These are phyloP conservation scores for Phialocephala subalpina DNA, from an alignment of 2,329 filamentous ascomycete species.

Conservation along the genomic window DNA sequence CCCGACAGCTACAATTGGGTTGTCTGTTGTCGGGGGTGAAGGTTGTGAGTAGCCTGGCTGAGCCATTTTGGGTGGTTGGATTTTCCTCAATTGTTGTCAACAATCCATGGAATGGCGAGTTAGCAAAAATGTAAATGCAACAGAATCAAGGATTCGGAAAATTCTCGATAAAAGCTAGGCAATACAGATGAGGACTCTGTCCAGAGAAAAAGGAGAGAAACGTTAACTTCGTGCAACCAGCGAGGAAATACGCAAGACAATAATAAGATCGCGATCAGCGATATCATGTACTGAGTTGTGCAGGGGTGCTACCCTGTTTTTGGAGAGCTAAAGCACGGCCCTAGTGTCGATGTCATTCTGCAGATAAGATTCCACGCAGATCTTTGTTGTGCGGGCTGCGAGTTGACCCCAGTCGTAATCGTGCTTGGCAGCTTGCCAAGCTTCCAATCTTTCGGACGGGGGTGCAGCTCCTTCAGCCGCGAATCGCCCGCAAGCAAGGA, in stretches of 20 bases:
- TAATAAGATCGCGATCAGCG: not conserved
- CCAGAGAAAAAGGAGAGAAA: not conserved
- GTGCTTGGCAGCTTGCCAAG: not conserved
- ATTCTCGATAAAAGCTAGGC: not conserved
- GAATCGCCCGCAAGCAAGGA: no score
- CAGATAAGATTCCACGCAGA: conserved; percentile 6
- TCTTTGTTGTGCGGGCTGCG: not conserved
- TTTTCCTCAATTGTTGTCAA: not conserved
- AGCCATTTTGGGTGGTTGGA: conserved; percentile 10
- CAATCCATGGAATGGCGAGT: not conserved
- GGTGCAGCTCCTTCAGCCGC: not conserved
- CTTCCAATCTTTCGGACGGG: not conserved
- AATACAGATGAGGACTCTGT: not conserved
- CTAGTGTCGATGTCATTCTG: conserved; percentile 7
- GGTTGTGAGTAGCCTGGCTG: conserved; percentile 22
- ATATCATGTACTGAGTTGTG: not conserved
- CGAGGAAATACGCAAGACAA: not conserved
- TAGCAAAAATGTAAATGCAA: not conserved
- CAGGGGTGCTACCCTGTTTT: conserved; percentile 1
- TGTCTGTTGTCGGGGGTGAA: conserved; percentile 31
- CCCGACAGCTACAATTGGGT: conserved; percentile 36
- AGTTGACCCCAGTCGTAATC: not conserved
- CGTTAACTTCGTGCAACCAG: not conserved
- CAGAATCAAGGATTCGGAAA: no score
- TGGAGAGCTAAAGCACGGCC: not conserved